phyloP scores from a whole-genome alignment of 75 land plant genomes.

The Isoetes taiwanensis region DNA sequence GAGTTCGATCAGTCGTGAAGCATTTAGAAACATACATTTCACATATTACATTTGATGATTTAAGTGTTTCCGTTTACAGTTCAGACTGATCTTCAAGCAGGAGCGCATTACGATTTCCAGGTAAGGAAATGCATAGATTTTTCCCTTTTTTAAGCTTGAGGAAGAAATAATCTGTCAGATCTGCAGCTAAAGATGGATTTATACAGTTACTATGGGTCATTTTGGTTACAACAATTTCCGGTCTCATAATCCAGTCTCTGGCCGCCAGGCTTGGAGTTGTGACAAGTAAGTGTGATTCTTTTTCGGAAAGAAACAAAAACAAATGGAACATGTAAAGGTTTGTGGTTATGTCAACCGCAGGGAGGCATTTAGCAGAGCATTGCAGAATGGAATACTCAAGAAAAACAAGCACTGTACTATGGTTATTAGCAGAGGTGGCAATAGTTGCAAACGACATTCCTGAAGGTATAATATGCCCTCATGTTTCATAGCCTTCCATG shows the following conservation, averaged over 20 bases:
- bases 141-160: neutral
- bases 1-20: neutral
- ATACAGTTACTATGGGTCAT: slow-evolving; percentile 61
- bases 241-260: slow-evolving; percentile 76
- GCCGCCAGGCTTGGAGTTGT: slow-evolving; percentile 77
- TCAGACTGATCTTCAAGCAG: slow-evolving; percentile 77
- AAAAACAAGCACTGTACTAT: neutral
- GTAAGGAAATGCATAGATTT: no score
- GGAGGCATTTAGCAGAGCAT: neutral
- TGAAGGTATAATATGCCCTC: neutral
- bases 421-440: slow-evolving; percentile 1
- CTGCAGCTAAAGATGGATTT: neutral
- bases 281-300: slow-evolving; percentile 45
- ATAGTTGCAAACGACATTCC: neutral
- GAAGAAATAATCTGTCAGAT: neutral
- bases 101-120: slow-evolving; percentile 75
- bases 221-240: slow-evolving; percentile 47
- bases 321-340: neutral
- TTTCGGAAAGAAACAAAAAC: no score
- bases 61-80: no score
- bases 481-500: no score
- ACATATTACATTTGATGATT: no score
- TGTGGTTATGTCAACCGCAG: neutral
- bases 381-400: neutral
- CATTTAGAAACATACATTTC: no score